These are phyloP conservation scores for Cornus kousa DNA, from an alignment of 148 eudicot species.

Conservation along the genomic window DNA sequence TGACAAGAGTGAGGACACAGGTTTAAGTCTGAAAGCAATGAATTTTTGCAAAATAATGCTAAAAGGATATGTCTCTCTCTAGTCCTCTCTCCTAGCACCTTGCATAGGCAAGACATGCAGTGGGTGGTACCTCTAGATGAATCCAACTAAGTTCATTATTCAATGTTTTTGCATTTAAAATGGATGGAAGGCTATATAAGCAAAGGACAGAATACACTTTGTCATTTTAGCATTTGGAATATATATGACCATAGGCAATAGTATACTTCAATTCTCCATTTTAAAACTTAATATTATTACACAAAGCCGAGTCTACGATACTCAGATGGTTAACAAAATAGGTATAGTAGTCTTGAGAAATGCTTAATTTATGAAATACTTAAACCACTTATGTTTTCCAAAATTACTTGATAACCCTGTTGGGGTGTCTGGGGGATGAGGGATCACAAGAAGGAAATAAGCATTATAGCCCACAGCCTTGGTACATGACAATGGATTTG, in stretches of 20 bases:
- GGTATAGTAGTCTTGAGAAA: not conserved
- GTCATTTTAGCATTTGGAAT: not conserved
- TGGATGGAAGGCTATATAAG: not conserved
- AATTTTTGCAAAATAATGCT: too few relatives aligned
- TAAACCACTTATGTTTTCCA: too few relatives aligned
- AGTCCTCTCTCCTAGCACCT: too few relatives aligned
- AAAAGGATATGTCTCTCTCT: too few relatives aligned
- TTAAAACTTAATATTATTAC: too few relatives aligned
- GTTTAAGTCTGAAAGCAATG: too few relatives aligned
- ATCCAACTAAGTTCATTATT: not conserved
- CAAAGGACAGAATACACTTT: not conserved
- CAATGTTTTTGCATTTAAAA: not conserved
- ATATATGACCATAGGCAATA: too few relatives aligned
- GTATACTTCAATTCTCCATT: not conserved
- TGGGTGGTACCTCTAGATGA: too few relatives aligned
- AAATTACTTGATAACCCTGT: too few relatives aligned
- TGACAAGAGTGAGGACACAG: too few relatives aligned
- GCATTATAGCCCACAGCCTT: not conserved
- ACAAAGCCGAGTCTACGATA: not conserved
- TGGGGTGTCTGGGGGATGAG: too few relatives aligned
- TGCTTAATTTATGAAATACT: not conserved
- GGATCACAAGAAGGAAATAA: not conserved
- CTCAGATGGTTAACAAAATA: not conserved
- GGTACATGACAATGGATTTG: not conserved
- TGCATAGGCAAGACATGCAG: too few relatives aligned